These are phyloP conservation scores for Candida ovalis DNA, from an alignment of 805 yeast genomes.

Conservation along the genomic window DNA sequence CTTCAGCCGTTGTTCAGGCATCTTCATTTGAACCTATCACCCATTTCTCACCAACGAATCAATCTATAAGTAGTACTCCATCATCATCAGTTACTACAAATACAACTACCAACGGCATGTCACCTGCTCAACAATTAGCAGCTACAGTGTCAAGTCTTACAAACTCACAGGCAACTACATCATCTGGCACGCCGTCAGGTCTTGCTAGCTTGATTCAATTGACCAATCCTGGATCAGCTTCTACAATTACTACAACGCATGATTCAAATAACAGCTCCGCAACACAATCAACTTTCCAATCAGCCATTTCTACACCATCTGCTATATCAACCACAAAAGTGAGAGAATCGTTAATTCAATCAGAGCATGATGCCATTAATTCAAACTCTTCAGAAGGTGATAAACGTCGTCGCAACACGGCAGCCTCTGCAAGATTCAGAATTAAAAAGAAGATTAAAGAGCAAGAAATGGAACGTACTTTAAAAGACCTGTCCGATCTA, in stretches of 20 bases:
- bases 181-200: constrained; percentile 2
- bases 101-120: background rate
- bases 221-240: background rate
- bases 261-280: background rate
- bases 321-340: background rate
- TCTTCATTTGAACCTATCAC: constrained; percentile 11
- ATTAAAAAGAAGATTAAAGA: constrained; percentile 89
- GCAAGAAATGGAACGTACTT: constrained; percentile 79
- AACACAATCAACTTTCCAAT: background rate
- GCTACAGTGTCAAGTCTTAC: constrained; percentile 1
- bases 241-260: background rate
- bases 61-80: background rate
- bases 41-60: constrained; percentile 4
- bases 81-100: constrained; percentile 1
- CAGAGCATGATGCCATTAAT: background rate
- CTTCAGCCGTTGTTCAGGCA: constrained; percentile 12
- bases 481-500: constrained; percentile 67
- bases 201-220: background rate
- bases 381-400: constrained; percentile 45
- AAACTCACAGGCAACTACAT: background rate
- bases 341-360: background rate
- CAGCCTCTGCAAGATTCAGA: constrained; percentile 92
- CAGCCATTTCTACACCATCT: background rate
- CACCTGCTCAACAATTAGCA: background rate
- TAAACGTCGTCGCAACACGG: constrained; percentile 84